These are phyloP conservation scores for Aureobasidium zeae DNA, from an alignment of 2,329 filamentous ascomycete species.

Conservation along the genomic window DNA sequence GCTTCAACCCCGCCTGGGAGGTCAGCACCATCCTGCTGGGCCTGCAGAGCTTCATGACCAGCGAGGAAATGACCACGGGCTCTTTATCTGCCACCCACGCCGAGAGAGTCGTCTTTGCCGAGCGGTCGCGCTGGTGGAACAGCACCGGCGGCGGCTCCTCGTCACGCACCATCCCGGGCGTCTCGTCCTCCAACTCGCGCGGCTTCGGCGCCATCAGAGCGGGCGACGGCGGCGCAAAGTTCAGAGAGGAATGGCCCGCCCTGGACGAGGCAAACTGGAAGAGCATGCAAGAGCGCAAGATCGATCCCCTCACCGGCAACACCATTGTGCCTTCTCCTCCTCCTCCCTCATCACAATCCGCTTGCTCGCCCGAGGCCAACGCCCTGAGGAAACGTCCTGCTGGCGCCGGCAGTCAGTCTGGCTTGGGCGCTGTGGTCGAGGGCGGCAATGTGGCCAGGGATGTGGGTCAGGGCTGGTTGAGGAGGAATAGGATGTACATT, in stretches of 20 bases:
- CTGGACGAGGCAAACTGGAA: constrained; percentile 81
- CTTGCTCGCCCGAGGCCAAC: constrained; percentile 54
- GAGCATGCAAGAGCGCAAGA: constrained; percentile 76
- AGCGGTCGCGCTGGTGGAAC: constrained; percentile 89
- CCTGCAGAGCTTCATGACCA: constrained; percentile 93
- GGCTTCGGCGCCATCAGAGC: constrained; percentile 74
- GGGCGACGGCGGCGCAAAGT: constrained; percentile 87
- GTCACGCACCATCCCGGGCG: constrained; percentile 37
- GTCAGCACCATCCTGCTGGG: constrained; percentile 94
- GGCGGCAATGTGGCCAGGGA: constrained; percentile 65
- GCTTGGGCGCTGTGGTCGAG: constrained; percentile 60
- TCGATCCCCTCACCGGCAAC: constrained; percentile 67
- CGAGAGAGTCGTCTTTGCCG: constrained; percentile 70
- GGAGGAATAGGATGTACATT: constrained; percentile 68
- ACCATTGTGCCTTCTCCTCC: constrained; percentile 25
- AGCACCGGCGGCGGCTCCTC: constrained; percentile 79
- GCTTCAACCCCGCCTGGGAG: constrained; percentile 97
- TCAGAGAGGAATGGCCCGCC: constrained; percentile 81
- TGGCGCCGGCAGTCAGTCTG: constrained; percentile 44
- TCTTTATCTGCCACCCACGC: constrained; percentile 66
- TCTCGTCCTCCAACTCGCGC: constrained; percentile 42
- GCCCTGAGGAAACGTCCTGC: constrained; percentile 55
- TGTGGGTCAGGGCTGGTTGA: constrained; percentile 73
- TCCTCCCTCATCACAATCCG: constrained; percentile 34
- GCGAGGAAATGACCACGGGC: constrained; percentile 96